phyloP scores from a whole-genome alignment of 345 rosid genomes.

The Ceriops decandra region DNA sequence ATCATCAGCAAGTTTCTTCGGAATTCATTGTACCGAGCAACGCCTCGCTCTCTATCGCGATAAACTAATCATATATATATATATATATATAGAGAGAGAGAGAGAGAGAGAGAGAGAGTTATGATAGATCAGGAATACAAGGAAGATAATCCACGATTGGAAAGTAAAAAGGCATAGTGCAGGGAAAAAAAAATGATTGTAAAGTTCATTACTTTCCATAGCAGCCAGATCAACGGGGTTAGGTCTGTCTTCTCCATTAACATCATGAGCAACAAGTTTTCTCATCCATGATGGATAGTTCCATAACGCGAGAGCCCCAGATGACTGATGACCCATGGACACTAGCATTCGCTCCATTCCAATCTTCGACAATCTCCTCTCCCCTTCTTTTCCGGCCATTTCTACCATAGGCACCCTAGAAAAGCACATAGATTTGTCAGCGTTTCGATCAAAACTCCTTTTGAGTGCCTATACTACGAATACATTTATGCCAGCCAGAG shows the following conservation, averaged over 20 bases:
- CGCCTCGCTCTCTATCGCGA: constrained; percentile 66
- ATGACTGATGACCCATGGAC: constrained; percentile 68
- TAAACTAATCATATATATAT: constrained; percentile 39
- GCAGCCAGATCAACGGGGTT: constrained; percentile 69
- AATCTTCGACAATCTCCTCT: constrained; percentile 36
- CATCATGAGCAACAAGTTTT: constrained; percentile 59
- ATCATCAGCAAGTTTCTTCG: constrained; percentile 59
- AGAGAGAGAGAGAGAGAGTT: not conserved
- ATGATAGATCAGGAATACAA: not conserved
- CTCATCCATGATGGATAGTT: constrained; percentile 81
- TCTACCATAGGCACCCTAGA: constrained; percentile 54
- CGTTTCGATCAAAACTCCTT: not conserved
- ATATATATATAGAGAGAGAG: not conserved
- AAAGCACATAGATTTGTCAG: not conserved
- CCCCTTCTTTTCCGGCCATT: constrained; percentile 53
- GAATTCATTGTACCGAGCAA: constrained; percentile 67
- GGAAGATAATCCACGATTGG: no score
- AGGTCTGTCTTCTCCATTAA: constrained; percentile 57
- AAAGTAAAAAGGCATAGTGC: not conserved
- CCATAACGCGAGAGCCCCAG: constrained; percentile 67
- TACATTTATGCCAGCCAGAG: no score
- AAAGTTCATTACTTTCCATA: constrained; percentile 47
- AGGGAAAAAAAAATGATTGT: no score
- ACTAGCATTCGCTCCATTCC: constrained; percentile 63
- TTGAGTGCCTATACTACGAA: no score